phyloP scores from a whole-genome alignment of 805 yeast genomes.

The Candida adriatica region DNA sequence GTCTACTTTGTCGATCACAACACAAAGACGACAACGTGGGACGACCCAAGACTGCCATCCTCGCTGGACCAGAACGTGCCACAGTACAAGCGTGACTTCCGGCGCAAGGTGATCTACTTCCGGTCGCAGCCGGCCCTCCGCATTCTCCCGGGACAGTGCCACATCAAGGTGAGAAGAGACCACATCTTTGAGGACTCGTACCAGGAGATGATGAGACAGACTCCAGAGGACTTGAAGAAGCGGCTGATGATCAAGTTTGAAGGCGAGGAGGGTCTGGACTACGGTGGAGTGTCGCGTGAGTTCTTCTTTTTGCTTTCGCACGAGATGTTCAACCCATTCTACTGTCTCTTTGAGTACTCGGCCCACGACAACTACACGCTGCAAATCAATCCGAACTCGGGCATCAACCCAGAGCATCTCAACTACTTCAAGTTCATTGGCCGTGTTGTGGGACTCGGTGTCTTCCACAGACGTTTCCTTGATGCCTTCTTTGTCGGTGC shows the following conservation, averaged over 20 bases:
- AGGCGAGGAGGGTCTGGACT: constrained; percentile 98
- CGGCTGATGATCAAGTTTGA: constrained; percentile 97
- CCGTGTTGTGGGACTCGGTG: constrained; percentile 95
- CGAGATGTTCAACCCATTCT: constrained; percentile 98
- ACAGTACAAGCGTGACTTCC: constrained; percentile 96
- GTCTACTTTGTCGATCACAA: constrained; percentile 98
- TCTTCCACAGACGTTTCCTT: constrained; percentile 94
- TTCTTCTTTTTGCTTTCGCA: constrained; percentile 94
- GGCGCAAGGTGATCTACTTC: constrained; percentile 95
- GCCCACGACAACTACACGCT: constrained; percentile 97
- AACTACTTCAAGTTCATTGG: constrained; percentile 98
- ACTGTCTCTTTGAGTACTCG: constrained; percentile 94
- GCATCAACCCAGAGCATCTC: constrained; percentile 95
- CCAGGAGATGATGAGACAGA: constrained; percentile 97
- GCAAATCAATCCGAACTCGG: constrained; percentile 96
- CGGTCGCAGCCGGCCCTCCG: constrained; percentile 97
- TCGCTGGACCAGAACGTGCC: constrained; percentile 98
- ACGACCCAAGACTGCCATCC: constrained; percentile 97
- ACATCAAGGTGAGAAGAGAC: constrained; percentile 93
- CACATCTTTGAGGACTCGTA: constrained; percentile 96
- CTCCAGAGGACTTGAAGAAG: constrained; percentile 97
- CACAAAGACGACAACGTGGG: constrained; percentile 99
- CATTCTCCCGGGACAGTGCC: constrained; percentile 97
- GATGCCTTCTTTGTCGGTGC: constrained; percentile 99
- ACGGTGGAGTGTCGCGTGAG: constrained; percentile 99